Evolutionary conservation across 306 rosid genomes (phyloP), one percentile per base, ranked within the genome.

Genomic region (Cicer yamashitae): DNA sequence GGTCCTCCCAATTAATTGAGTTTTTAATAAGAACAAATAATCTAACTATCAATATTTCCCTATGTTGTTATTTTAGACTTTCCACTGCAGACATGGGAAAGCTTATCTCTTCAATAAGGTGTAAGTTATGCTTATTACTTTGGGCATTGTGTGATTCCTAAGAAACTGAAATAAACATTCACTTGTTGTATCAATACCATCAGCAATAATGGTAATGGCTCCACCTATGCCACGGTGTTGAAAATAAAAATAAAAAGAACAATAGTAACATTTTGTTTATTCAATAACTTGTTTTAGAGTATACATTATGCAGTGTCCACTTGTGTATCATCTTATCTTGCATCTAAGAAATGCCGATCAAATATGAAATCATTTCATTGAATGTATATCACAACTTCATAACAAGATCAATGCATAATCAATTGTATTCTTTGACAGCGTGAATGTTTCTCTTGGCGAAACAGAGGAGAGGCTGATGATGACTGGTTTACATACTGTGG

Each of bases 101-200:
- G 98, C 96, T 74, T 93, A 93, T 87, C 98, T 90, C 93, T 93
- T 93, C 91, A 88, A 52, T 71, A 90, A 93, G 77, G 98, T 93
- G 97, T 93, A 91, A 93, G 98, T 91, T 79, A 81, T 77, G 82
- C 88, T 84, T 69, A 73, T 84, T 69, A 73, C 79, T 70, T 74
- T 65, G 67, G 75, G 60, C 67, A 79, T 25, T 51, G 25, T 72
- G 20, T 30, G 63, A 46, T 41, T 52, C 48, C 61, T 61, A 41
- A 51, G 68, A 73, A 60, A 43, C 65, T 11, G 67, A 72, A 73
- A 59, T 69, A 20, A 52, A 43, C 68, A 41, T 52, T 60, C 43
- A 38, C 39, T 59, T 67, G 38, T 65, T 70, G 58, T 71, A 67
- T 38, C 30, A 39, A 20, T 25, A 40, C 38, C 52, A 62, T 39